A percentile compares a stretch with the other conserved stretches of the same genome.
Conservation (phyloP, 768 basidiomycete genomes). For the Melanogaster broomeanus region DNA sequence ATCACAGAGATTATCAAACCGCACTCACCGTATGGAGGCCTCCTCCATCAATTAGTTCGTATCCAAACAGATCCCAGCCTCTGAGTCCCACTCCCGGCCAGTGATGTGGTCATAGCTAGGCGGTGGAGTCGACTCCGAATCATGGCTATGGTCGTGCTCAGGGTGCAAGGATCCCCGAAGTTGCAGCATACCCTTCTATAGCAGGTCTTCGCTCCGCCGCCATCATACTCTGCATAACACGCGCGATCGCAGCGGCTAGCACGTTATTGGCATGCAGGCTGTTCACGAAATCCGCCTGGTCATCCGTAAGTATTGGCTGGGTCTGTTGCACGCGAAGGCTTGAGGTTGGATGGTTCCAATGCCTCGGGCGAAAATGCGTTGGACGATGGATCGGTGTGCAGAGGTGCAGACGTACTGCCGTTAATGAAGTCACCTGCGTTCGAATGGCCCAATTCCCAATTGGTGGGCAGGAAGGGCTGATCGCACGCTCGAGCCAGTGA, state of each 20-base stretch:
- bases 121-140: constrained; percentile 10
- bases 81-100: neutral
- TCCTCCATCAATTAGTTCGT: too few species aligned
- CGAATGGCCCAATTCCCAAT: neutral
- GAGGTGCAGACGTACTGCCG: neutral
- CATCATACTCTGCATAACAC: constrained; percentile 22
- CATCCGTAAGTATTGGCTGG: constrained; percentile 14
- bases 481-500: neutral
- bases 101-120: constrained; percentile 14
- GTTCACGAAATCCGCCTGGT: constrained; percentile 21
- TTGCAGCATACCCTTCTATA: constrained; percentile 5
- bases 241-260: constrained; percentile 14
- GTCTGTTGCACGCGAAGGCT: too few species aligned
- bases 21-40: neutral
- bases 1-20: neutral
- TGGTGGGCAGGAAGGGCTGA: neutral
- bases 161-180: neutral
- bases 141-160: neutral
- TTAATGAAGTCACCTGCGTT: neutral
- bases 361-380: neutral
- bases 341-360: too few species aligned
- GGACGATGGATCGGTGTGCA: neutral
- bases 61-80: neutral
- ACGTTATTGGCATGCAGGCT: constrained; percentile 14
- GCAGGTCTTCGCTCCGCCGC: constrained; percentile 10